These are phyloP conservation scores for Skeletonema costatum DNA, from an alignment of 108 stramenopile genomes.

Conservation along the genomic window DNA sequence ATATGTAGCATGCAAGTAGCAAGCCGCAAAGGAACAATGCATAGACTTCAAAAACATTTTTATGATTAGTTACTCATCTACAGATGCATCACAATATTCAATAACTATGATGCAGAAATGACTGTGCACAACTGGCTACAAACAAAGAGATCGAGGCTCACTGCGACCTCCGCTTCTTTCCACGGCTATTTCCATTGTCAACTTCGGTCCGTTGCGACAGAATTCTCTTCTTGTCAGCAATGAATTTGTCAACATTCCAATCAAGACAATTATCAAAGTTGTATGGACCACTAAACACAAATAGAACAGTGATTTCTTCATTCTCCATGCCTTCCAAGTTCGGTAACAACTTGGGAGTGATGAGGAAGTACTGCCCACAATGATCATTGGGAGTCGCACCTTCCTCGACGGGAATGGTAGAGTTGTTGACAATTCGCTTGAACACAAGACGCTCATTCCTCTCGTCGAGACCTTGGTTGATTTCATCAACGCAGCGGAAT, in stretches of 20 bases:
- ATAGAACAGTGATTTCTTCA: conserved; percentile 86
- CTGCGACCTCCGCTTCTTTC: conserved; percentile 22
- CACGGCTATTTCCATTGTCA: background rate
- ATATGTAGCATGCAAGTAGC: too few species aligned
- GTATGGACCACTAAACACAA: conserved; percentile 89
- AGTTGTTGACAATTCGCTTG: conserved; percentile 91
- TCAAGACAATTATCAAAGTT: conserved; percentile 42
- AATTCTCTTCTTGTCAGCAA: conserved; percentile 30
- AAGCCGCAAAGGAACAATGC: too few species aligned
- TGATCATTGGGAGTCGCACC: conserved; percentile 50
- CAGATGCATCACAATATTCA: background rate
- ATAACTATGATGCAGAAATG: background rate
- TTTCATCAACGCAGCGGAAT: conserved; percentile 98
- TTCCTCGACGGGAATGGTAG: conserved; percentile 51
- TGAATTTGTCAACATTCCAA: conserved; percentile 55
- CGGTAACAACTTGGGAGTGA: conserved; percentile 98
- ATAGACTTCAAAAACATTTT: background rate
- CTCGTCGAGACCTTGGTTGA: conserved; percentile 98
- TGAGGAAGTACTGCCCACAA: conserved; percentile 94
- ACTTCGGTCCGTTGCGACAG: conserved; percentile 7
- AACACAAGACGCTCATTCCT: conserved; percentile 95
- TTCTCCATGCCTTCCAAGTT: conserved; percentile 94
- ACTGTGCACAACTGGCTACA: background rate
- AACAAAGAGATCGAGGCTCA: background rate
- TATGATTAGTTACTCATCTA: background rate